Conservation (phyloP, 371 early-diverging fungal species). For the Saksenaea oblongispora region DNA sequence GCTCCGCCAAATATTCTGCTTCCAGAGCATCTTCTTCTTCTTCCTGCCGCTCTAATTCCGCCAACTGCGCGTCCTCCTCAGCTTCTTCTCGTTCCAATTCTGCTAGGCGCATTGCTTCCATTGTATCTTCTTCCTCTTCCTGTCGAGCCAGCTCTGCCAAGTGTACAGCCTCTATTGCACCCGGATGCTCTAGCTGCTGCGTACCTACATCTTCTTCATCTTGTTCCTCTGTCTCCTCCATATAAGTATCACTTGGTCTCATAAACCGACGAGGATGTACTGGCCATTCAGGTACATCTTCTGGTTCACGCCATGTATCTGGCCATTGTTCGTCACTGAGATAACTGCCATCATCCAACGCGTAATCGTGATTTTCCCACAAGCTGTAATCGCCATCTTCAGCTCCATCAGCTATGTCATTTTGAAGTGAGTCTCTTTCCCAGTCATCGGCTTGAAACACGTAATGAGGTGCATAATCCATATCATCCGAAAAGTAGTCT, state of each 20-base stretch:
- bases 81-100: not conserved
- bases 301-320: not conserved
- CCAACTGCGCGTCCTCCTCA: not conserved
- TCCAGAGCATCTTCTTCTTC: conserved; percentile 7
- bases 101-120: not conserved
- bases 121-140: not conserved
- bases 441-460: not conserved
- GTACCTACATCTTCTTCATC: not conserved
- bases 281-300: not conserved
- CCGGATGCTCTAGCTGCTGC: not conserved
- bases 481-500: conserved; percentile 17
- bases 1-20: conserved; percentile 1
- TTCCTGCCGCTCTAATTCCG: not conserved
- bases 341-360: not conserved
- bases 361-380: conserved; percentile 9
- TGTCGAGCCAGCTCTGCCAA: not conserved
- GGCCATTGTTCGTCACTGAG: not conserved
- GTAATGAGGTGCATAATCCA: conserved; percentile 9
- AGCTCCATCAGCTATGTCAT: not conserved
- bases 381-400: conserved; percentile 8
- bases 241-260: not conserved
- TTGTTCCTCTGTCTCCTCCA: not conserved
- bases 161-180: not conserved
- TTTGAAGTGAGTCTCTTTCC: not conserved
- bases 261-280: not conserved